Evolutionary conservation across 768 basidiomycete genomes (phyloP), one percentile per base, ranked within the genome.

Genomic region (Mycena filopes): DNA sequence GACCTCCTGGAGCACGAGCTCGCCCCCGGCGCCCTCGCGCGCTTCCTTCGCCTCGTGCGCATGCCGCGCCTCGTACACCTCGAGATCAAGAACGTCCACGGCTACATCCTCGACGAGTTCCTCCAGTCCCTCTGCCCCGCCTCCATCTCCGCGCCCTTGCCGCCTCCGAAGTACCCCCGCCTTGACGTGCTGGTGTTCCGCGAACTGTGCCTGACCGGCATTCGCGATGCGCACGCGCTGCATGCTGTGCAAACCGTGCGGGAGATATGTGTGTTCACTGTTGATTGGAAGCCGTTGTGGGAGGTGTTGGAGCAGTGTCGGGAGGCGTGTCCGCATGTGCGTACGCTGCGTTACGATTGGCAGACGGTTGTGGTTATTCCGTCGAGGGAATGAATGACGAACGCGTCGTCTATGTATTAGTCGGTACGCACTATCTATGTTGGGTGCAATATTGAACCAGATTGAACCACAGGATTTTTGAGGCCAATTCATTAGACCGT

Each of bases 1-100:
- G 7, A 28, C 1, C 28, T 43, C 11, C 25, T 16, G 20, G 16
- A n/a, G 16, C 7, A 3, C 11, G 41, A 43, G 41, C 6, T 45
- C 5, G 7, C 54, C 5, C 28, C 54, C 16, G 42, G 40, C 1
- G 3, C 28, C 1, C 41, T 55, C 20, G 6, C 28, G 4, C 40
- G 26, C 20, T 55, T 55, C 41, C n/a, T 43, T 29, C 54, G 28
- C 26, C 41, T 55, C 4, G 41, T 55, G 26, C 42, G 54, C 25
- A 42, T 45, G 42, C 54, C 54, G 1, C 28, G 10, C 1, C 21
- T 55, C 18, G 25, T 21, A 28, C 41, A 31, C 9, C 28, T 55
- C n/a, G 54, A 42, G 28, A 9, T 45, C 40, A n/a, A 6, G 1
- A 20, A 11, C 26, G 20, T 55, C 26, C n/a, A 11, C 10, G 54